Base-by-base conservation (phyloP, 177 flowering plant genomes). In the Vitis hybrid region DNA sequence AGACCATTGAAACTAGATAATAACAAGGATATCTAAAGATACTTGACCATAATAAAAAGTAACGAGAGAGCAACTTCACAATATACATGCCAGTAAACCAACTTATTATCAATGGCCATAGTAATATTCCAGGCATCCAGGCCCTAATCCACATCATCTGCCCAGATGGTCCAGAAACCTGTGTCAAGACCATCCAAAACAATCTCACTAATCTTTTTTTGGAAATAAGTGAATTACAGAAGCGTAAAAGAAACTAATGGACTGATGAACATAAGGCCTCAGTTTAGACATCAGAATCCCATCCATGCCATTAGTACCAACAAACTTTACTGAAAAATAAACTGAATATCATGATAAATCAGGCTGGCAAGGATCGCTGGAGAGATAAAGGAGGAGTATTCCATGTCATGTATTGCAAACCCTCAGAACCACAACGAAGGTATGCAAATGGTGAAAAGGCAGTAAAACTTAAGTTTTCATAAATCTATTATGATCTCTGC, bases 101-200 rank as follows among this genome's bases (percentile, higher is more conserved):
- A 92, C 97, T 95, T 92, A 71, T 73, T 77, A 75, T 89, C 87
- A 74, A 92, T 87, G 59, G 92, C 97, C 72, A 86, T 82, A 1
- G 70, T 73, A 57, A 92, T 90, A 74, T 92, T 92, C 65, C 62
- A 38, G 12, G 85, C 82, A 79, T 89, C 90, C 81, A 92, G 79
- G 77, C 86, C 83, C 17, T 95, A 74, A 90, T 89, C 97, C 97
- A 92, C 65, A 83, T 85, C 96, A 92, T 92, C 77, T 89, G 91
- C 33, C 97, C 96, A 72, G 96, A 92, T 61, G 97, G 96, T 52
- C 97, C 97, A 67, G 88, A 62, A 68, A 92, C 92, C 97, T 90
- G 76, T 11, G 70, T 52, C 19, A 66, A 59, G 22, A 13, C 57
- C 14, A 47, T 47, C 24, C 3, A 11, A 38, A 62, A n/a, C 59